Conservation (phyloP, 306 rosid species). For the apple (Malus domestica) region ASM211411v1 NC_041796.1:25448501-25449000, state of each 20-base stretch:
- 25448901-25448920: background rate
- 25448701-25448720: no score
- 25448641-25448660: background rate
- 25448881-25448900: background rate
- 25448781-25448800: no score
- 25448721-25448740: no score
- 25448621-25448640: background rate
- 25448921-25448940: background rate
- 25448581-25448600: background rate
- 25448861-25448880: background rate
- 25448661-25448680: no score
- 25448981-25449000: background rate
- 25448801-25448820: background rate
- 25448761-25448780: no score
- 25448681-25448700: no score
- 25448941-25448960: background rate
- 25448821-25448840: background rate
- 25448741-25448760: no score
- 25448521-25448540: background rate
- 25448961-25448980: background rate
- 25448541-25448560: background rate
- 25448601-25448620: background rate
- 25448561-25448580: background rate
- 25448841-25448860: background rate
- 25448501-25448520: conserved; percentile 34